Evolutionary conservation across 2,329 filamentous ascomycete genomes (phyloP).

Genomic region (Graphiopsis chlorocephala): DNA sequence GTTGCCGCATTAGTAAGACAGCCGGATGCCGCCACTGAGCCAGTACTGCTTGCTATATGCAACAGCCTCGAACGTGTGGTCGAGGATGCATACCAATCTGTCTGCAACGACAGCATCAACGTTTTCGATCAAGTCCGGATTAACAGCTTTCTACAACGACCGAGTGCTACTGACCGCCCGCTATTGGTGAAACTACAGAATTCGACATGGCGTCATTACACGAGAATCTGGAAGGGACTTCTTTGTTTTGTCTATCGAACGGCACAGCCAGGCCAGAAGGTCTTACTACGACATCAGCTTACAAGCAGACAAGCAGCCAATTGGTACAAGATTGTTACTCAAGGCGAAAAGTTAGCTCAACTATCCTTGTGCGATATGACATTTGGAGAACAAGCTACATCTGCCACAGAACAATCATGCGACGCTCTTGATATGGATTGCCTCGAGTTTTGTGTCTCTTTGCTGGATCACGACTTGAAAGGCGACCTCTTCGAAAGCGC

Average conservation of each 20-base stretch:
- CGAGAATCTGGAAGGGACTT: slow-evolving; percentile 20
- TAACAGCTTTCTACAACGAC: too few species aligned
- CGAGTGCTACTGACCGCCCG: slow-evolving; percentile 10
- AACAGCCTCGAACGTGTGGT: too few species aligned
- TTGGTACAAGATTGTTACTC: not conserved
- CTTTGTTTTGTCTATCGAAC: slow-evolving; percentile 19
- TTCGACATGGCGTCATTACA: slow-evolving; percentile 19
- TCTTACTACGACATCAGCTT: slow-evolving; percentile 9
- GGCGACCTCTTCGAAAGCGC: slow-evolving; percentile 24
- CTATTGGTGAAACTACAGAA: slow-evolving; percentile 21
- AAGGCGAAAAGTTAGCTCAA: not conserved
- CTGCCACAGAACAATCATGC: not conserved
- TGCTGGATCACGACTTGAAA: too few species aligned
- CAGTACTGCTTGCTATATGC: too few species aligned
- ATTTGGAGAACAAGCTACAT: not conserved
- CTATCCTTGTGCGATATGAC: not conserved
- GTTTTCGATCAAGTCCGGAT: slow-evolving; percentile 20
- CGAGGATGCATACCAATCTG: slow-evolving; percentile 12
- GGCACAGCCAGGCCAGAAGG: not conserved
- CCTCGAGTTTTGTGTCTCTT: slow-evolving; percentile 22
- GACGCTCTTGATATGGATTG: slow-evolving; percentile 17
- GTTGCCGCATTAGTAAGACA: too few species aligned
- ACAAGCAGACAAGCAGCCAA: slow-evolving; percentile 15
- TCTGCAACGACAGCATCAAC: slow-evolving; percentile 20
- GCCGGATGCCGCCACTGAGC: too few species aligned